These are phyloP conservation scores for Penicillium freii DNA, from an alignment of 2,329 filamentous ascomycete species.

Conservation along the genomic window DNA sequence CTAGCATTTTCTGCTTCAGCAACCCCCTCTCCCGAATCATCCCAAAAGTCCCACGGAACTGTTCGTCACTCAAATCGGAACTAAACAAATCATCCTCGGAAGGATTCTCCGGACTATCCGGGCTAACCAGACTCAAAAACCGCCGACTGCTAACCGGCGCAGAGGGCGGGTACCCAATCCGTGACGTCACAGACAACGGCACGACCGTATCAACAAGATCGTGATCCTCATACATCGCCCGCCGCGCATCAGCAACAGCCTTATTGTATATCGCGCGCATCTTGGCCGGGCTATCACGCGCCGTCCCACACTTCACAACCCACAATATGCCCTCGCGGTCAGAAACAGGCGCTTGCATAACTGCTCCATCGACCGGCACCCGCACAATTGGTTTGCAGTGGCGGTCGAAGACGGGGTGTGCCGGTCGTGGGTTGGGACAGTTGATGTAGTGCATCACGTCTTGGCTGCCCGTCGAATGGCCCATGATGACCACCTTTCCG, in stretches of 20 bases:
- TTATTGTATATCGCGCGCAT: conserved; percentile 27
- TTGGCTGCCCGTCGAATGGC: conserved; percentile 66
- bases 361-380: conserved; percentile 64
- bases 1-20: conserved; percentile 40
- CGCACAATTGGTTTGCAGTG: conserved; percentile 35
- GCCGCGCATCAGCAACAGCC: conserved; percentile 20
- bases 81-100: conserved; percentile 86
- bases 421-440: conserved; percentile 38
- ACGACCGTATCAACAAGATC: conserved; percentile 30
- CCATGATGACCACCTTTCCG: conserved; percentile 62
- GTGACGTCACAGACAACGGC: conserved; percentile 30
- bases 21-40: conserved; percentile 37
- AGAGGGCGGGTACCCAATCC: conserved; percentile 28
- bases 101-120: conserved; percentile 51
- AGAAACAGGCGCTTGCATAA: conserved; percentile 74
- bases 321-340: conserved; percentile 65
- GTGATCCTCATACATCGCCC: conserved; percentile 19
- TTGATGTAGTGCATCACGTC: conserved; percentile 63
- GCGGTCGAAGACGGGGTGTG: conserved; percentile 29
- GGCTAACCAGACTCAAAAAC: conserved; percentile 56
- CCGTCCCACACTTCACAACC: conserved; percentile 23
- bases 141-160: conserved; percentile 54
- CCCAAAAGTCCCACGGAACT: conserved; percentile 64
- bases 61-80: conserved; percentile 62
- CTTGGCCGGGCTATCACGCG: conserved; percentile 19